Conservation (phyloP, 306 rosid species). For the Citrullus colocynthis region DNA sequence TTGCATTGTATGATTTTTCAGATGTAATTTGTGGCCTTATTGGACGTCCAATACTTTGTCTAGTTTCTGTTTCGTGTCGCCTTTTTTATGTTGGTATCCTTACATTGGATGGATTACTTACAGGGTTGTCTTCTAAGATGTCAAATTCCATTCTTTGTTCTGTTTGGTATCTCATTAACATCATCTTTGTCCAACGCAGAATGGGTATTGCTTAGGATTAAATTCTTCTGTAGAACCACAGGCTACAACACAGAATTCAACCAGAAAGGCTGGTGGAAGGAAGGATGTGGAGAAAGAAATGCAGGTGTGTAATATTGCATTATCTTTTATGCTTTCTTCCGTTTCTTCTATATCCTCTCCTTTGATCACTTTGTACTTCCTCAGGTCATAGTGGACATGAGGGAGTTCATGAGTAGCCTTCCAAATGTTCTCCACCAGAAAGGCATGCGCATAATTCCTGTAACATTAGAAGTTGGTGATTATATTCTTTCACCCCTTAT, state of each 20-base stretch:
- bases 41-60: not conserved
- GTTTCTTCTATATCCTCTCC: not conserved
- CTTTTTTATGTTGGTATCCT: not conserved
- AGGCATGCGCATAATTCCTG: constrained; percentile 85
- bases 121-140: not conserved
- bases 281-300: constrained; percentile 62
- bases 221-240: constrained; percentile 42
- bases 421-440: constrained; percentile 95
- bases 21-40: not conserved
- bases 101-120: not conserved
- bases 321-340: constrained; percentile 7
- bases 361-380: constrained; percentile 15
- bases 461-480: constrained; percentile 96
- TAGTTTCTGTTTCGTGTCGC: not conserved
- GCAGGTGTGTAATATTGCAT: constrained; percentile 47
- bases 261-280: constrained; percentile 93
- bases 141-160: too few relatives aligned
- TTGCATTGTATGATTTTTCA: not conserved
- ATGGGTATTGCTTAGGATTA: constrained; percentile 54
- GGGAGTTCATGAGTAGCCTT: constrained; percentile 99
- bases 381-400: constrained; percentile 95
- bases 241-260: constrained; percentile 44
- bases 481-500: constrained; percentile 87
- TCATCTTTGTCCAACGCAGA: constrained; percentile 26
- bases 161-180: not conserved